Percentiles rank a stretch among this genome's conserved stretches.
Evolutionary conservation across 345 rosid genomes (phyloP).

Genomic region (Trapa bicornis): DNA sequence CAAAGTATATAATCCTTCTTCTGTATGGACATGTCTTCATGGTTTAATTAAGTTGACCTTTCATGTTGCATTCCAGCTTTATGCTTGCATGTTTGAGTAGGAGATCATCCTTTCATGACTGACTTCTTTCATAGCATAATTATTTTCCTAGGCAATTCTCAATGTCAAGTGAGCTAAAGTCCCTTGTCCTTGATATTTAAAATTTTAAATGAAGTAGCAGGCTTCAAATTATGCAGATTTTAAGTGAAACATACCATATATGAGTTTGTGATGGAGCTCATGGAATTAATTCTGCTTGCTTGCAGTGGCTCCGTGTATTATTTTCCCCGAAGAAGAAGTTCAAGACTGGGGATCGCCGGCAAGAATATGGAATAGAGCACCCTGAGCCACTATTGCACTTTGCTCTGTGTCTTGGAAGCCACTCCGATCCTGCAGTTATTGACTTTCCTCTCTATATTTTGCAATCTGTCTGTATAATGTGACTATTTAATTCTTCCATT

Average conservation of each 20-base stretch:
- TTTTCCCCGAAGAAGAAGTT: constrained; percentile 58
- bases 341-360: constrained; percentile 61
- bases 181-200: neutral
- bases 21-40: neutral
- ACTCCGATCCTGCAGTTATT: constrained; percentile 93
- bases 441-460: neutral
- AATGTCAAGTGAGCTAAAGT: neutral
- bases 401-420: constrained; percentile 83
- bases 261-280: neutral
- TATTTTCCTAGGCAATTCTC: neutral
- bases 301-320: constrained; percentile 73
- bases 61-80: neutral
- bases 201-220: neutral
- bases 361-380: constrained; percentile 48
- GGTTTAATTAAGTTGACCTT: neutral
- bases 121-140: neutral
- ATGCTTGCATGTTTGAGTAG: too few species aligned
- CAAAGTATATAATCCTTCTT: neutral
- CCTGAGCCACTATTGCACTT: constrained; percentile 70
- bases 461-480: neutral
- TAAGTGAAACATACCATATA: neutral
- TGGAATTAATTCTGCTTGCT: constrained; percentile 12
- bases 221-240: neutral
- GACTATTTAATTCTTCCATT: neutral
- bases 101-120: neutral